Evolutionary conservation across 2,329 filamentous ascomycete species (phyloP), one percentile per base, ranked within the genome.

Genomic region (Aspergillus thermomutatus): DNA sequence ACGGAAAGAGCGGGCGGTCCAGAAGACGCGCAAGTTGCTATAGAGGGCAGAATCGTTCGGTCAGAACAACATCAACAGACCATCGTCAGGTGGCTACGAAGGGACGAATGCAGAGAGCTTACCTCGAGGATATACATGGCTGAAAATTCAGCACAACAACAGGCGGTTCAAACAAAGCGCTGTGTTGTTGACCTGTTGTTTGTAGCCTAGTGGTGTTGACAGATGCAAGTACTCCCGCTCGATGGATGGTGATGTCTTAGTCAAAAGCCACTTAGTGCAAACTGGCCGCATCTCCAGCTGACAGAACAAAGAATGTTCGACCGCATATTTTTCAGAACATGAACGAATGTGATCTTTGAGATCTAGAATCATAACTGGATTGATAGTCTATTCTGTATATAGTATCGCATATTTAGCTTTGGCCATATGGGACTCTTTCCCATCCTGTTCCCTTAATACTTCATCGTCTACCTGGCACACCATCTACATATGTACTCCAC

Each of bases 1-100:
- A 99, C 54, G 94, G 93, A 80, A 97, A 96, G 71, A 90, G 82
- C 57, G 93, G 92, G 71, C 90, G 87, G 80, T 99, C 94, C 69
- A 97, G 88, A 76, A 89, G 87, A 75, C 85, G 86, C 72, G 91
- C 91, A 66, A 97, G 87, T 80, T 84, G 80, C 81, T 85, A 60
- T 46, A 53, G 53, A 26, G 50, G 56, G 46, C 56, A 59, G 50
- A 59, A 50, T 50, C 53, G 43, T 37, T 17, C 5, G 52, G 51
- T 64, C 47, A 62, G 59, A 45, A 49, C 45, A 50, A 28, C 23
- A 28, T 11, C 37, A 10, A 56, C 50, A 37, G 21, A 8, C 6
- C 17, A 19, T 19, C 11, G 4, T 26, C n/a, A n/a, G n/a, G 27
- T 31, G 23, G 28, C 28, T 9, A 23, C 3, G n/a, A 41, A 27